These are phyloP conservation scores for Lactarius hengduanensis DNA, from an alignment of 768 basidiomycete species.

Conservation along the genomic window DNA sequence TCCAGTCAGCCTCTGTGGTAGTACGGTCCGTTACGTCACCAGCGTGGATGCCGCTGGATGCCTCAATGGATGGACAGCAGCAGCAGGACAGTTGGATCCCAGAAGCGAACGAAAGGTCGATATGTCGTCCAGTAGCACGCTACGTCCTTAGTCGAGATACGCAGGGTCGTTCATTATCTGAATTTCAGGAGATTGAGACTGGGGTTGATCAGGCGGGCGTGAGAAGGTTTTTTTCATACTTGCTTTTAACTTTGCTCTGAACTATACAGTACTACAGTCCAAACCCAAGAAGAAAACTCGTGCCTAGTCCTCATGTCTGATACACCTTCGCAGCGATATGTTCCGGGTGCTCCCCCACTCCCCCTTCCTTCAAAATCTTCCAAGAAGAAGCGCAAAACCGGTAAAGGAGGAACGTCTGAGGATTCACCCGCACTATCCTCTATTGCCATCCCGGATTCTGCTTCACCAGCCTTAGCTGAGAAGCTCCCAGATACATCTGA, in stretches of 20 bases:
- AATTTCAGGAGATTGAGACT: background rate
- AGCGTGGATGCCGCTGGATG: background rate
- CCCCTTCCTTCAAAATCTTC: conserved; percentile 57
- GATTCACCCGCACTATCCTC: conserved; percentile 30
- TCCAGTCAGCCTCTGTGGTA: conserved; percentile 22
- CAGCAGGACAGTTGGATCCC: background rate
- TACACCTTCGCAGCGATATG: conserved; percentile 47
- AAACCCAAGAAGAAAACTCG: conserved; percentile 1
- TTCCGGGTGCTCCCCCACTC: conserved; percentile 77
- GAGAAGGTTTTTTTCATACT: conserved; percentile 18
- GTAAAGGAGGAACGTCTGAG: conserved; percentile 41
- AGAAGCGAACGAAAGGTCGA: background rate
- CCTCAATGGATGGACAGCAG: background rate
- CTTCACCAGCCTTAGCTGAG: conserved; percentile 23
- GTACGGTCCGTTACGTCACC: conserved; percentile 13
- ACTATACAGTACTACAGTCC: background rate
- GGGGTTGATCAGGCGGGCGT: conserved; percentile 8
- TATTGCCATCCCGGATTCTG: conserved; percentile 28
- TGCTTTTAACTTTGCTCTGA: background rate
- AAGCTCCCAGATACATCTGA: conserved; percentile 21
- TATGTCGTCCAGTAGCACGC: background rate
- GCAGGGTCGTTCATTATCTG: background rate
- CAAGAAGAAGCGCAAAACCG: conserved; percentile 66
- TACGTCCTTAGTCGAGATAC: background rate
- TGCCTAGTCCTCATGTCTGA: conserved; percentile 37